Percentiles rank a stretch among this genome's conserved stretches.
Evolutionary conservation across 192 early-diverging fungal genomes (phyloP).

Genomic region (Coemansia sp.): DNA sequence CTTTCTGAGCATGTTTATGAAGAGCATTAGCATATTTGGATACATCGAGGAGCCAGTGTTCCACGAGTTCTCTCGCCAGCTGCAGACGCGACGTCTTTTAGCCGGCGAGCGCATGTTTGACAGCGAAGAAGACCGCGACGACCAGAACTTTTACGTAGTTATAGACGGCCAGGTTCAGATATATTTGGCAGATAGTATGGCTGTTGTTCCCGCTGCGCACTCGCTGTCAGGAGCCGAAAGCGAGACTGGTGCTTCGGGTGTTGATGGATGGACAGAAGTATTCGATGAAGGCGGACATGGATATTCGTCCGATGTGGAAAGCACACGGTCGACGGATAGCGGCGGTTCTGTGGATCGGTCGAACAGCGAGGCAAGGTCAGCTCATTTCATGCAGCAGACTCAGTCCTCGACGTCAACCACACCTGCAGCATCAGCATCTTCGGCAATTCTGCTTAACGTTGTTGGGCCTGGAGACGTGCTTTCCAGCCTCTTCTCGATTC

Average conservation of each 20-base stretch:
- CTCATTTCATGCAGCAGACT: background rate
- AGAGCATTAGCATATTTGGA: constrained; percentile 91
- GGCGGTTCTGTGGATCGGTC: background rate
- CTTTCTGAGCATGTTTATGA: constrained; percentile 57
- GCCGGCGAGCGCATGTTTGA: constrained; percentile 80
- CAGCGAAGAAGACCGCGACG: constrained; percentile 60
- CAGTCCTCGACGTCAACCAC: background rate
- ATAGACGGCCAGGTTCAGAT: constrained; percentile 94
- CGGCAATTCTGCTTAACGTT: constrained; percentile 68
- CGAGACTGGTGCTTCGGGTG: constrained; percentile 1
- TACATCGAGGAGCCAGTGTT: constrained; percentile 96
- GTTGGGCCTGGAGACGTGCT: constrained; percentile 90
- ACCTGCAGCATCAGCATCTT: constrained; percentile 30
- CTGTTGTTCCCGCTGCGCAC: background rate
- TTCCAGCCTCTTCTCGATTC: constrained; percentile 89
- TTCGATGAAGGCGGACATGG: constrained; percentile 23
- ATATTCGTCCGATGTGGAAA: constrained; percentile 17
- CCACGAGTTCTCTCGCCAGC: constrained; percentile 88
- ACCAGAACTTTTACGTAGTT: constrained; percentile 88
- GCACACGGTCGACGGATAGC: background rate
- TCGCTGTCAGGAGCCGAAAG: background rate
- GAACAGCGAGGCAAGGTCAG: background rate
- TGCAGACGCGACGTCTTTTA: constrained; percentile 74
- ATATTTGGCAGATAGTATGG: constrained; percentile 57
- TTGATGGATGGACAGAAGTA: constrained; percentile 9